Conservation (phyloP, 805 yeast genomes). For the Pichia insulana region DNA sequence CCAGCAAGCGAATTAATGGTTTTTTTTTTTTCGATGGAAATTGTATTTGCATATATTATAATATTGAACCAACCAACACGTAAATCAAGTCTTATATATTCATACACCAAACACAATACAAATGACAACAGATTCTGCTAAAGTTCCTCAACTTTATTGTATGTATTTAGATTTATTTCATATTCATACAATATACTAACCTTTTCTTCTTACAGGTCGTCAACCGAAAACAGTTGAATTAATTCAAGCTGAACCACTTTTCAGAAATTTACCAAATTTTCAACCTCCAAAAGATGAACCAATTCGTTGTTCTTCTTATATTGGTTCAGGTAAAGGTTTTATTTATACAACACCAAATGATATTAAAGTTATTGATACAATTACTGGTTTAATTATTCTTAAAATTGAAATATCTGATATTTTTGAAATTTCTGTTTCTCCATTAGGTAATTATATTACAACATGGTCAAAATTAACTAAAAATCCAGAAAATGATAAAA, state of each 20-base stretch:
- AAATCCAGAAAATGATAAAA: slow-evolving; percentile 54
- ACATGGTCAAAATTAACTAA: slow-evolving; percentile 87
- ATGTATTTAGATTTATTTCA: slow-evolving; percentile 1
- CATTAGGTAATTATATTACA: slow-evolving; percentile 70
- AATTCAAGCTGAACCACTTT: slow-evolving; percentile 39
- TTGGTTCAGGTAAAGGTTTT: slow-evolving; percentile 58
- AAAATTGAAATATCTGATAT: slow-evolving; percentile 55
- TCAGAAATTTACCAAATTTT: slow-evolving; percentile 24
- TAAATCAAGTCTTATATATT: too few relatives aligned
- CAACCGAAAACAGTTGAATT: slow-evolving; percentile 49
- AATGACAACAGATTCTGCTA: slow-evolving; percentile 3
- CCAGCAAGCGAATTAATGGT: too few relatives aligned
- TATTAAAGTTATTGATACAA: slow-evolving; percentile 52
- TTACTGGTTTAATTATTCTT: slow-evolving; percentile 37
- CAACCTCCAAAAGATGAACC: slow-evolving; percentile 29
- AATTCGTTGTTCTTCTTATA: slow-evolving; percentile 57
- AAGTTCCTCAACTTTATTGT: slow-evolving; percentile 24
- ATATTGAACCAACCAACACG: too few relatives aligned
- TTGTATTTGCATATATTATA: too few relatives aligned
- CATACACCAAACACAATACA: too few relatives aligned
- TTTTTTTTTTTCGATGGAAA: too few relatives aligned
- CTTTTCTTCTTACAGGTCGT: slow-evolving; percentile 27
- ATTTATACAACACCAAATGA: slow-evolving; percentile 63
- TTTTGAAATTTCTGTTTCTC: slow-evolving; percentile 81
- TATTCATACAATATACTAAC: not conserved